Percentiles rank a stretch among this genome's conserved stretches.
phyloP scores from a whole-genome alignment of 2,329 filamentous ascomycete species.

The Emericellopsis cladophorae region DNA sequence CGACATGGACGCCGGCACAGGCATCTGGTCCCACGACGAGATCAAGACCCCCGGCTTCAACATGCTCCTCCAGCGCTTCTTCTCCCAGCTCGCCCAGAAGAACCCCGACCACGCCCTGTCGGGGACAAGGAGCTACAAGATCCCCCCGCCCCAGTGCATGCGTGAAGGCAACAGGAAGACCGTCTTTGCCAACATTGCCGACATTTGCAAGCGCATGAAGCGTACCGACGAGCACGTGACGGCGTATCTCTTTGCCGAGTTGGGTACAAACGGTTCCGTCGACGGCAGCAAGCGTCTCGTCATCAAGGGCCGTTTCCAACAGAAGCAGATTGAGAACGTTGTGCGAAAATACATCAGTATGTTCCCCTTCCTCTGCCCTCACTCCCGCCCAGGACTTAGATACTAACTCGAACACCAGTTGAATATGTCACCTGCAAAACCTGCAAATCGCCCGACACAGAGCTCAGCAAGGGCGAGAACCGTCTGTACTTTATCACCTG shows the following conservation, averaged over 20 bases:
- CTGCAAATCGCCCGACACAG: slow-evolving; percentile 86
- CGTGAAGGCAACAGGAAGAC: slow-evolving; percentile 99
- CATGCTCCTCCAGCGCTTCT: slow-evolving; percentile 82
- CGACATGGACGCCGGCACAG: slow-evolving; percentile 77
- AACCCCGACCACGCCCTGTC: slow-evolving; percentile 90
- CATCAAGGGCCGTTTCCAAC: slow-evolving; percentile 99
- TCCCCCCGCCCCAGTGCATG: slow-evolving; percentile 93
- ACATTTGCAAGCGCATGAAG: slow-evolving; percentile 99
- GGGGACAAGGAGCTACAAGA: slow-evolving; percentile 94
- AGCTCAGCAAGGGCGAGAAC: slow-evolving; percentile 98
- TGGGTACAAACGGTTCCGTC: slow-evolving; percentile 93
- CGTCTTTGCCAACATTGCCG: slow-evolving; percentile 96
- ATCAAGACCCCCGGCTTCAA: slow-evolving; percentile 70
- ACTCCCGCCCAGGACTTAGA: slow-evolving; percentile 10
- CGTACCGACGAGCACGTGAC: slow-evolving; percentile 95
- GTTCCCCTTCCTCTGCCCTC: slow-evolving; percentile 17
- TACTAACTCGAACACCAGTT: slow-evolving; percentile 33
- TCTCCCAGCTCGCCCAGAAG: slow-evolving; percentile 85
- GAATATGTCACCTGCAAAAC: slow-evolving; percentile 99
- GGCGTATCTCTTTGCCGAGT: slow-evolving; percentile 90
- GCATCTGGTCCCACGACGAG: slow-evolving; percentile 79
- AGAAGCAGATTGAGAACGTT: slow-evolving; percentile 98
- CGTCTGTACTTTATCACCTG: slow-evolving; percentile 97
- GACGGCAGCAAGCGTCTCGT: slow-evolving; percentile 87
- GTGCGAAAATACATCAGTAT: slow-evolving; percentile 86